Evolutionary conservation across 768 basidiomycete species (phyloP).

Genomic region (Solioccasus polychromus): DNA sequence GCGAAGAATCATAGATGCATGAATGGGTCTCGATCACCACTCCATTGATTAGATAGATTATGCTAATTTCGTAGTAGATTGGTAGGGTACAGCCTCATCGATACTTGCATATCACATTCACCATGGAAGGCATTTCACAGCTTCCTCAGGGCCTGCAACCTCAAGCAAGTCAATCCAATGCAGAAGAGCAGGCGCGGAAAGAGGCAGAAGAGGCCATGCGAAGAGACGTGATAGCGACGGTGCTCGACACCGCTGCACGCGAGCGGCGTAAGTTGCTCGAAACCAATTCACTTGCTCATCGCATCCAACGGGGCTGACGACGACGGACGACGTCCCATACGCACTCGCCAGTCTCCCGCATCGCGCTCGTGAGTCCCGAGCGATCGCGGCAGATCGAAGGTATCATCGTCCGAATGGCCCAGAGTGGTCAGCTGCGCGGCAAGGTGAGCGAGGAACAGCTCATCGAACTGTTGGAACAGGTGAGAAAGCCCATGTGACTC

Average conservation of each 20-base stretch:
- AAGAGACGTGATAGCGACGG: slow-evolving; percentile 71
- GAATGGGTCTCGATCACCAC: background rate
- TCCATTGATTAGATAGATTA: slow-evolving; percentile 4
- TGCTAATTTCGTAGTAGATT: slow-evolving; percentile 3
- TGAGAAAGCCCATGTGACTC: slow-evolving; percentile 21
- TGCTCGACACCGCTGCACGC: slow-evolving; percentile 74
- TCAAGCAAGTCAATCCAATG: slow-evolving; percentile 42
- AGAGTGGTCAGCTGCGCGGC: slow-evolving; percentile 75
- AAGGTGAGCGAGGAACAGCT: slow-evolving; percentile 78
- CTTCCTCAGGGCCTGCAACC: slow-evolving; percentile 29
- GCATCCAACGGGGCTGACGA: background rate
- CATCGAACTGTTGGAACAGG: slow-evolving; percentile 85
- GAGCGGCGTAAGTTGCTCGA: slow-evolving; percentile 66
- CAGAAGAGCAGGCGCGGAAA: slow-evolving; percentile 52
- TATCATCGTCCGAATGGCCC: slow-evolving; percentile 78
- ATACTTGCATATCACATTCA: slow-evolving; percentile 1
- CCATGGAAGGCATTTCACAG: slow-evolving; percentile 26
- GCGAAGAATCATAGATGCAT: background rate
- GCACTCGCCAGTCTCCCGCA: slow-evolving; percentile 68
- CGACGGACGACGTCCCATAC: background rate
- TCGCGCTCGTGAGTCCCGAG: slow-evolving; percentile 81
- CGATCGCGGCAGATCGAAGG: slow-evolving; percentile 78
- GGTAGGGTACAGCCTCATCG: slow-evolving; percentile 3
- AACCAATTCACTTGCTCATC: no score
- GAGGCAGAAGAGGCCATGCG: slow-evolving; percentile 75